These are phyloP conservation scores for Suillus placidus DNA, from an alignment of 768 basidiomycete species.

Conservation along the genomic window DNA sequence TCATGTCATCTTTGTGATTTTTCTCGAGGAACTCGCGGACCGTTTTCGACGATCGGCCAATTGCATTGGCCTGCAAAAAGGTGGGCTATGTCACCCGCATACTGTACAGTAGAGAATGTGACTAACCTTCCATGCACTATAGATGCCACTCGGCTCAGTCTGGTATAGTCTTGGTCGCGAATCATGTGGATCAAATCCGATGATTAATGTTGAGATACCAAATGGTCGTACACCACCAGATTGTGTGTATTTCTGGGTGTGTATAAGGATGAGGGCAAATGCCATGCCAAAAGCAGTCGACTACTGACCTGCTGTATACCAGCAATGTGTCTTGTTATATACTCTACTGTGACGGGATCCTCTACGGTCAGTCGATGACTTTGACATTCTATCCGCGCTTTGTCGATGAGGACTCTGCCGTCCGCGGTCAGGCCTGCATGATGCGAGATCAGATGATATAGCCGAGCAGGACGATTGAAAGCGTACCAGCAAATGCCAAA, in stretches of 20 bases:
- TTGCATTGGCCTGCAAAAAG: slow-evolving; percentile 81
- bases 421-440: slow-evolving; percentile 90
- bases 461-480: slow-evolving; percentile 3
- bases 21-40: slow-evolving; percentile 99
- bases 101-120: not conserved
- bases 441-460: slow-evolving; percentile 14
- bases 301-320: slow-evolving; percentile 92
- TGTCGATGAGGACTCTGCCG: slow-evolving; percentile 96
- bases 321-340: slow-evolving; percentile 96
- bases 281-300: not conserved
- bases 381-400: slow-evolving; percentile 96
- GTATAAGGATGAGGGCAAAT: not conserved
- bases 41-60: slow-evolving; percentile 97
- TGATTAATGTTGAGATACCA: slow-evolving; percentile 94
- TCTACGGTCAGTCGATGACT: slow-evolving; percentile 96
- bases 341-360: slow-evolving; percentile 97
- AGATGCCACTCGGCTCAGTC: slow-evolving; percentile 98
- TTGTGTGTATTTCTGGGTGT: slow-evolving; percentile 87
- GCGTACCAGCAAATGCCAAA: slow-evolving; percentile 93
- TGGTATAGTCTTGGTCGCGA: slow-evolving; percentile 87
- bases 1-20: slow-evolving; percentile 91
- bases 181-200: slow-evolving; percentile 96
- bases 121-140: slow-evolving; percentile 95
- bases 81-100: not conserved
- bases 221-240: slow-evolving; percentile 98